phyloP scores from a whole-genome alignment of 164 flowering plant genomes.

The Akebia trifoliata region DNA sequence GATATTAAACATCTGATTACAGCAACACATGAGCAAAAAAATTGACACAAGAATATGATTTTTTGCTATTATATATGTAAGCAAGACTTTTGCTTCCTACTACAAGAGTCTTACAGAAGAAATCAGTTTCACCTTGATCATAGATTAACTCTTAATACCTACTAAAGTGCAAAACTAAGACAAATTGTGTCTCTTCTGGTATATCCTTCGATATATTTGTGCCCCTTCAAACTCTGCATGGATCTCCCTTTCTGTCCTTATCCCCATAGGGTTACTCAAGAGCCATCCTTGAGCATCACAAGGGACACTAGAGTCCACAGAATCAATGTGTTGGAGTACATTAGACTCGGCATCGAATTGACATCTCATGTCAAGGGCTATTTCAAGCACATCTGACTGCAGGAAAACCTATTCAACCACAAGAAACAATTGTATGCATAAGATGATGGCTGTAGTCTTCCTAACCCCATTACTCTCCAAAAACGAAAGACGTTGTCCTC shows the following conservation, averaged over 20 bases:
- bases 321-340: conserved; percentile 45
- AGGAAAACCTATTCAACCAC: conserved; percentile 49
- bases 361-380: conserved; percentile 76
- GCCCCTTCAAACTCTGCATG: conserved; percentile 90
- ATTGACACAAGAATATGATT: too few relatives aligned
- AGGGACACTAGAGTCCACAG: conserved; percentile 22
- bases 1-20: too few relatives aligned
- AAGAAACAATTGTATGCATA: neutral
- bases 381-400: conserved; percentile 86
- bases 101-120: too few relatives aligned
- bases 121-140: too few relatives aligned
- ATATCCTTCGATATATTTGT: conserved; percentile 74
- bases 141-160: too few relatives aligned
- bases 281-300: conserved; percentile 81
- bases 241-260: conserved; percentile 89
- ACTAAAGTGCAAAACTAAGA: neutral
- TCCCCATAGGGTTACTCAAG: conserved; percentile 75
- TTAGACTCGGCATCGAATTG: conserved; percentile 54
- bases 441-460: too few relatives aligned
- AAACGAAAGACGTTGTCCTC: too few relatives aligned
- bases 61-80: too few relatives aligned
- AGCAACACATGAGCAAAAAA: too few relatives aligned
- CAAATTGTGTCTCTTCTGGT: conserved; percentile 35
- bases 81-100: too few relatives aligned
- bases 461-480: too few relatives aligned